Percentiles rank a stretch among this genome's conserved stretches.
Evolutionary conservation across 2,329 filamentous ascomycete genomes (phyloP).

Genomic region (Pseudogymnoascus sp.): DNA sequence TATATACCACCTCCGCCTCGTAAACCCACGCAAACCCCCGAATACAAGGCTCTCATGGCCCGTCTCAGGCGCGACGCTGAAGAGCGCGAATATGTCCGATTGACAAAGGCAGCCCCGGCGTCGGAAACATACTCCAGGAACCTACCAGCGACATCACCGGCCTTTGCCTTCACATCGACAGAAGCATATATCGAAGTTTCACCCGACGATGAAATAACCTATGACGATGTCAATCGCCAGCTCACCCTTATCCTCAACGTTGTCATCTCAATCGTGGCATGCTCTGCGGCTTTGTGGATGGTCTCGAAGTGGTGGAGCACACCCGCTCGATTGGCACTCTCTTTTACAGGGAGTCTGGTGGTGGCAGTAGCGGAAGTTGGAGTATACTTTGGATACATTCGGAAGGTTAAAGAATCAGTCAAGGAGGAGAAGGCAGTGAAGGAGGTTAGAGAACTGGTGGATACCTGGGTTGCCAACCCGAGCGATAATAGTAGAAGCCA

Average conservation of each 20-base stretch:
- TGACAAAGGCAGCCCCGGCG: slow-evolving; percentile 55
- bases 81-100: slow-evolving; percentile 69
- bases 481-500: neutral
- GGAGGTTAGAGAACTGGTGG: slow-evolving; percentile 61
- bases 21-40: slow-evolving; percentile 61
- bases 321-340: slow-evolving; percentile 60
- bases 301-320: slow-evolving; percentile 67
- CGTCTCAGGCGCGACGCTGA: slow-evolving; percentile 78
- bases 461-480: slow-evolving; percentile 53
- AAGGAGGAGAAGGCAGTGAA: slow-evolving; percentile 49
- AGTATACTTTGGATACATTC: slow-evolving; percentile 68
- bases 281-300: slow-evolving; percentile 71
- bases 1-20: slow-evolving; percentile 74
- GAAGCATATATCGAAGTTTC: slow-evolving; percentile 33
- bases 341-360: slow-evolving; percentile 59
- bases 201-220: slow-evolving; percentile 57
- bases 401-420: slow-evolving; percentile 62
- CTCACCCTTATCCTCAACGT: slow-evolving; percentile 84
- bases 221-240: slow-evolving; percentile 70
- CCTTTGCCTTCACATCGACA: slow-evolving; percentile 46
- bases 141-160: slow-evolving; percentile 45
- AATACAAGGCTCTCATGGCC: slow-evolving; percentile 84
- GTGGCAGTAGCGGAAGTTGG: slow-evolving; percentile 70
- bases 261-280: slow-evolving; percentile 74
- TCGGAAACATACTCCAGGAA: slow-evolving; percentile 52